Base-by-base conservation (phyloP, 495 filamentous ascomycete genomes). In the Thozetella sp. region DNA sequence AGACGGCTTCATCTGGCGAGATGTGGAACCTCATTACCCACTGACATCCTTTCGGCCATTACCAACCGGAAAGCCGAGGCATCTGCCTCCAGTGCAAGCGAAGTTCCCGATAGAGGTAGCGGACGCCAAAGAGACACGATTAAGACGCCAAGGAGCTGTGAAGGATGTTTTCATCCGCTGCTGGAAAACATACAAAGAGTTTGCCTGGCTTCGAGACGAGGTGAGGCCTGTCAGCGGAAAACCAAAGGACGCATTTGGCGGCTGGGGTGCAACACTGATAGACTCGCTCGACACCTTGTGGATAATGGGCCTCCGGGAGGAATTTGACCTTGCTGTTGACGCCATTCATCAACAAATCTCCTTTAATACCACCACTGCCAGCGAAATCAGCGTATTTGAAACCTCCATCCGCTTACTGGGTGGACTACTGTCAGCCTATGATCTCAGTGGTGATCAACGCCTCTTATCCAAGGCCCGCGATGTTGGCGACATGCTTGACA, bases 251-350 rank as follows among this genome's bases (percentile, higher is more conserved):
- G 83, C 90, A 0, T 95, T 95, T 67, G 89, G 85, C 63, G 89
- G 88, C 20, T 95, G 91, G 92, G 90, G 84, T 15, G 92, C 91
- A 9, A 94, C 92, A 0, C 67, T 96, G 60, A 88, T 96, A 2
- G 92, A 96, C 72, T 68, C 86, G 6, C 76, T 96, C 52, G 92
- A 96, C 69, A 90, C 89, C 0, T 72, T 96, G 2, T 95, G 89
- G 89, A 92, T 96, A 51, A 93, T 94, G 91, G 90, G 79, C 25
- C 63, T 93, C 64, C 82, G 86, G 67, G 77, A 88, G 15, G 91
- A 94, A 37, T 95, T 95, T 67, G 77, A 87, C 46, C 84, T 88
- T 56, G 91, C 90, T n/a, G 81, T 88, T 4, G 79, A 88, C 51
- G 80, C 78, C 12, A 83, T 92, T 23, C 81, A 78, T 51, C 76